Percentiles rank a stretch among this genome's conserved stretches.
phyloP scores from a whole-genome alignment of 805 yeast genomes.

The Yarrowia divulgata region DNA sequence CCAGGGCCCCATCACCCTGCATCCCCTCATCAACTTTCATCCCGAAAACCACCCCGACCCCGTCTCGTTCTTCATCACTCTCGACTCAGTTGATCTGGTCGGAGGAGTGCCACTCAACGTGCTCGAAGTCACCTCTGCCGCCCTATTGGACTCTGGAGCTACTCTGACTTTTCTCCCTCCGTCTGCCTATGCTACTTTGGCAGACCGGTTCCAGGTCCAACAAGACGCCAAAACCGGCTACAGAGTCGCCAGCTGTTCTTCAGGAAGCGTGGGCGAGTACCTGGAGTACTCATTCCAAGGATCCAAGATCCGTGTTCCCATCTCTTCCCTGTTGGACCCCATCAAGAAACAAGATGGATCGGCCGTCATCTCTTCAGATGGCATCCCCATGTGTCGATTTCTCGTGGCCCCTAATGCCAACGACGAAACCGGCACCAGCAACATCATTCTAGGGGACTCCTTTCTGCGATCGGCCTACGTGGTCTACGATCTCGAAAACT shows the following conservation, averaged over 20 bases:
- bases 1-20: constrained; percentile 49
- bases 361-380: neutral
- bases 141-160: constrained; percentile 64
- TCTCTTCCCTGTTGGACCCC: constrained; percentile 65
- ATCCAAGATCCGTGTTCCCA: constrained; percentile 85
- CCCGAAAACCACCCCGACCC: constrained; percentile 9
- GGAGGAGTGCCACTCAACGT: constrained; percentile 30
- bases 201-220: constrained; percentile 7
- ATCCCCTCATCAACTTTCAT: constrained; percentile 45
- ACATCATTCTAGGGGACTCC: constrained; percentile 59
- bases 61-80: constrained; percentile 21
- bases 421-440: constrained; percentile 8
- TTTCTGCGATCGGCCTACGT: constrained; percentile 70
- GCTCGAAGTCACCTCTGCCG: constrained; percentile 41
- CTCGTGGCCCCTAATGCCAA: constrained; percentile 31
- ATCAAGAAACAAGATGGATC: constrained; percentile 1
- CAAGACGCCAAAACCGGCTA: constrained; percentile 36
- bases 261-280: constrained; percentile 67
- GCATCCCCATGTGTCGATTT: constrained; percentile 41
- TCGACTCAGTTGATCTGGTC: constrained; percentile 40
- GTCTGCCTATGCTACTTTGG: constrained; percentile 11
- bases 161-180: constrained; percentile 59
- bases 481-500: constrained; percentile 69
- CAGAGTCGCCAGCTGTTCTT: constrained; percentile 19
- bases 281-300: constrained; percentile 90